Percentiles rank a stretch among this genome's conserved stretches.
These are phyloP conservation scores for Podaxis sp. DNA, from an alignment of 768 basidiomycete genomes.

Conservation along the genomic window DNA sequence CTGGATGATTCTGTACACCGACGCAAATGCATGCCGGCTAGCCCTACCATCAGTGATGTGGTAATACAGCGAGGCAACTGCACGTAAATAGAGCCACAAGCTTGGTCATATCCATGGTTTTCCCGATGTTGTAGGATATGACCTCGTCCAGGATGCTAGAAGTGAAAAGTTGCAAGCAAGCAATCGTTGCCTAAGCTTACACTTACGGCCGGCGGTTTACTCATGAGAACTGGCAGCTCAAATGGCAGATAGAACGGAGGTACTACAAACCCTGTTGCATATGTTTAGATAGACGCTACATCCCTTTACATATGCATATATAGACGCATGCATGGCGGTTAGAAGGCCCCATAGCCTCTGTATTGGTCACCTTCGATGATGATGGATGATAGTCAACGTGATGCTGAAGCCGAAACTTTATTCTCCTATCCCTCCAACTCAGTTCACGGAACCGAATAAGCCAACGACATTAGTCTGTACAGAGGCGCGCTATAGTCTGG, in stretches of 20 bases:
- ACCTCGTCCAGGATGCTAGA: background rate
- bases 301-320: background rate
- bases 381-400: background rate
- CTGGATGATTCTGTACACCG: no score
- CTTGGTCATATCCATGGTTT: no score
- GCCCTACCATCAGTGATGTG: no score
- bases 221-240: background rate
- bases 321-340: background rate
- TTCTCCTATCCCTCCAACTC: background rate
- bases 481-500: background rate
- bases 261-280: background rate
- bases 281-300: background rate
- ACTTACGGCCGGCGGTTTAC: background rate
- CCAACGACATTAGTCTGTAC: background rate
- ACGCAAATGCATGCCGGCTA: no score
- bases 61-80: no score
- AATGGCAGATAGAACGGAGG: background rate
- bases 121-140: constrained; percentile 1
- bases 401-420: constrained; percentile 3
- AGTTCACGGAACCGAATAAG: background rate
- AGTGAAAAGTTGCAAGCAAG: background rate
- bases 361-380: background rate
- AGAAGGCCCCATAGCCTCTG: no score
- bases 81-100: no score
- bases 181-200: background rate